Evolutionary conservation across 2,329 filamentous ascomycete genomes (phyloP), one percentile per base, ranked within the genome.

Genomic region (Fusarium scirpi): DNA sequence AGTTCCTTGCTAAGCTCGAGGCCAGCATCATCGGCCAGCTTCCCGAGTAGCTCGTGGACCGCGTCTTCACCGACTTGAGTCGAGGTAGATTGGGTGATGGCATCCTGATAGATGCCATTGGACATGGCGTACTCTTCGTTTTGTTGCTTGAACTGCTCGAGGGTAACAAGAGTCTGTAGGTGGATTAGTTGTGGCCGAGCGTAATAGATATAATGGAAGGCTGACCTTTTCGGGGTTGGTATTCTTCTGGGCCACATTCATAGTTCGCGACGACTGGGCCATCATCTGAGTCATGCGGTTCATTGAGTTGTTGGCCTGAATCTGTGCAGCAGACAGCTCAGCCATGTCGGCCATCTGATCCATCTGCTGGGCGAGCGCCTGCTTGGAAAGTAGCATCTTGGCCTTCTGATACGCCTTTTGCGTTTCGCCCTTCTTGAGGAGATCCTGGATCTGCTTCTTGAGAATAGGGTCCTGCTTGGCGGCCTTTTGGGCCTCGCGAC

Each of bases 21-120:
- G 57, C 94, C 94, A 12, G 92, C 93, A 80, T 97, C 94, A 79
- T 97, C 94, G 68, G 94, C 94, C 45, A 96, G 89, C 82, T 97
- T 92, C 70, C 89, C 91, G 81, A 97, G 91, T 67, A 97, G 82
- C 72, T 93, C 90, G 79, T 97, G 94, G 3, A 97, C 93, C 72
- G 94, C 93, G 73, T 97, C 94, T 78, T 97, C 81, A 83, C 92
- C 82, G 83, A 94, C 79, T 85, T 92, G 78, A 83, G 91, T 76
- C 81, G 92, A 79, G 2, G 94, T 97, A 40, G 91, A 92, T 65
- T 92, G 91, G 24, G 88, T 90, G 67, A 94, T 95, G 64, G 93
- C 92, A 77, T 94, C 94, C 80, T 95, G 93, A 81, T 96, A 96
- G 81, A 94, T 94, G 72, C 90, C 86, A 79, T 88, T 89, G 77